Evolutionary conservation across 1,139 yeast genomes (phyloP).

Genomic region (Nakaseomyces kungkrabaensis): DNA sequence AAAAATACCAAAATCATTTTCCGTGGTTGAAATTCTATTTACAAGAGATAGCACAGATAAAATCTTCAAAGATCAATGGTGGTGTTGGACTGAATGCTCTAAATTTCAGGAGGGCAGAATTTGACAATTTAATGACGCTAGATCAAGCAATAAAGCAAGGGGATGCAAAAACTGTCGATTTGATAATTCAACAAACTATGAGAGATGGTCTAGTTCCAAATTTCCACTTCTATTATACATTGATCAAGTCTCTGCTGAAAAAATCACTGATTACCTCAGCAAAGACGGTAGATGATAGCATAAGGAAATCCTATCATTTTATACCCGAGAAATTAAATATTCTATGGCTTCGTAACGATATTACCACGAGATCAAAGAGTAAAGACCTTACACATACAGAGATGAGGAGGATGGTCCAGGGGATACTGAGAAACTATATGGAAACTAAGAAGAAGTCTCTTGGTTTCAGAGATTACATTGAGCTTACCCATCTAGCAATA

Average conservation of each 20-base stretch:
- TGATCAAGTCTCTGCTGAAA: conserved; percentile 14
- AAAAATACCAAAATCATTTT: conserved; percentile 8
- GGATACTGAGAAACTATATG: conserved; percentile 1
- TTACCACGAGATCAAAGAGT: conserved; percentile 4
- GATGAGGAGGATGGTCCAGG: conserved; percentile 4
- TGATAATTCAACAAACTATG: conserved; percentile 12
- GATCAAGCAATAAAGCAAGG: conserved; percentile 5
- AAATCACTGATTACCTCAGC: conserved; percentile 11
- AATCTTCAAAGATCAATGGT: conserved; percentile 1
- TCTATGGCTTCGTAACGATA: conserved; percentile 16
- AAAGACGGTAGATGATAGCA: conserved; percentile 12
- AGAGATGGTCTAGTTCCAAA: conserved; percentile 19
- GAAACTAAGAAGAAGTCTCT: background rate
- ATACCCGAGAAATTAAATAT: conserved; percentile 18
- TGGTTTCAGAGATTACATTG: conserved; percentile 1
- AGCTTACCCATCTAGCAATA: background rate
- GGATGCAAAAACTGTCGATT: conserved; percentile 11
- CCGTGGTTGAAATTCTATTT: conserved; percentile 10
- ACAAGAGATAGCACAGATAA: conserved; percentile 4
- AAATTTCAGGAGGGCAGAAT: background rate
- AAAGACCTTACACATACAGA: conserved; percentile 2
- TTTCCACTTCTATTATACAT: conserved; percentile 15
- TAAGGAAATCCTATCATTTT: conserved; percentile 10
- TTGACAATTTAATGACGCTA: background rate
- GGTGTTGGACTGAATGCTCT: conserved; percentile 6